Percentiles rank a stretch among this genome's conserved stretches.
Evolutionary conservation across 1,284 basidiomycete genomes (phyloP).

Genomic region (Dichomitus squalens): DNA sequence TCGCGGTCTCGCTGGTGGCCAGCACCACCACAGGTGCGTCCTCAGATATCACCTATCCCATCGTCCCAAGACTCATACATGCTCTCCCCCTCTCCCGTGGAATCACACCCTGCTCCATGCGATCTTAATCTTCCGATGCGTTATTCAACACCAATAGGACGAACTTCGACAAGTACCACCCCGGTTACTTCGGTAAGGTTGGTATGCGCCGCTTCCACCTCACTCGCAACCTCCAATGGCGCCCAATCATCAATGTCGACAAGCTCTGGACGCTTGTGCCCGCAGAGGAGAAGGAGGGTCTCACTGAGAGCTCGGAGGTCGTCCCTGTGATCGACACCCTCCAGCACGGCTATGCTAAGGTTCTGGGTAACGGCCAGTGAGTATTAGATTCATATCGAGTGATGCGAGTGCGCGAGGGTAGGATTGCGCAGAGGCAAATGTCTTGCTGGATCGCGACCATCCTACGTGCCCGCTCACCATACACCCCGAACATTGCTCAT

Average conservation of each 20-base stretch:
- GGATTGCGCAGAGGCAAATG: no score
- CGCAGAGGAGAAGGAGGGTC: slow-evolving; percentile 72
- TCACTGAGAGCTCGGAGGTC: slow-evolving; percentile 70
- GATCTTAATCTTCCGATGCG: background rate
- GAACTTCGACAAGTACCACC: slow-evolving; percentile 95
- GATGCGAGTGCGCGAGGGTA: no score
- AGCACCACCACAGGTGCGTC: slow-evolving; percentile 96
- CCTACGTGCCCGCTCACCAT: no score
- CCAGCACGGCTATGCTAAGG: slow-evolving; percentile 87
- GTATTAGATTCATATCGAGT: slow-evolving; percentile 32
- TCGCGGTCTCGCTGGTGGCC: slow-evolving; percentile 99
- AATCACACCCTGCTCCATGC: background rate
- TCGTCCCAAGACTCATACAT: background rate
- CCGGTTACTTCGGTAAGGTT: slow-evolving; percentile 99
- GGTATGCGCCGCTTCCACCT: slow-evolving; percentile 99
- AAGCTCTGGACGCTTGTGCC: slow-evolving; percentile 87
- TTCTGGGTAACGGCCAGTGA: slow-evolving; percentile 85
- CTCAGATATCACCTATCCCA: background rate
- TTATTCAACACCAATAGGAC: slow-evolving; percentile 48
- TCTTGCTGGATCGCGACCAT: background rate
- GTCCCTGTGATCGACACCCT: slow-evolving; percentile 93
- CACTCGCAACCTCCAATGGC: slow-evolving; percentile 89
- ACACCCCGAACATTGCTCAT: background rate
- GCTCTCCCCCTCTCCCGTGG: background rate
- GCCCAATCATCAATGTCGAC: slow-evolving; percentile 97